Evolutionary conservation across 768 basidiomycete species (phyloP), one percentile per base, ranked within the genome.

Genomic region (Crepidotus variabilis): DNA sequence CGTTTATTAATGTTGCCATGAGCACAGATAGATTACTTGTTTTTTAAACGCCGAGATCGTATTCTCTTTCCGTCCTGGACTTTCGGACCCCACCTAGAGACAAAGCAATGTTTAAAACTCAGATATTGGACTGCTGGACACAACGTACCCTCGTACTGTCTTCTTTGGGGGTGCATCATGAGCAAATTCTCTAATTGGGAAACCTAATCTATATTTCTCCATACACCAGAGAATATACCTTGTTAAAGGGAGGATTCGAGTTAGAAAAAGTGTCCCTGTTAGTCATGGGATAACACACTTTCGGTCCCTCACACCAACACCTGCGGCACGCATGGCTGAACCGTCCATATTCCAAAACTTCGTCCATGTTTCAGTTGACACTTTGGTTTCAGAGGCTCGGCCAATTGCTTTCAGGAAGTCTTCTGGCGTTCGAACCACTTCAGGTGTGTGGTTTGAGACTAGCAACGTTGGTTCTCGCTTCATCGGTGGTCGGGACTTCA

Each of bases 201-300:
- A 63, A 1, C 82, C 84, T 52, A 74, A 73, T 22, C 89, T 79
- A 68, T 79, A 94, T 65, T 90, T 92, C 65, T 90, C 84, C 85
- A 91, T 85, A 62, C 85, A 85, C 92, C 90, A 92, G 7, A 92
- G 72, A 55, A 92, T 83, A 63, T 94, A 94, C 65, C 92, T 93
- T 24, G 28, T 45, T 23, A 20, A 28, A 35, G 18, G 43, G 36
- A n/a, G 8, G 18, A 9, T 43, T 47, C 35, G 47, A 28, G 43
- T 22, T 9, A 22, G 54, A 13, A 21, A 49, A 11, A 52, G 49
- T 43, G 24, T 34, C 32, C 3, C 21, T 20, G 10, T 47, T 56
- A 36, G 45, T 11, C 33, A 18, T 28, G 45, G 33, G 53, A 45
- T 21, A 28, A 72, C 82, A 54, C 62, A 86, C 92, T 85, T 84